Percentiles rank a stretch among this genome's conserved stretches.
phyloP scores from a whole-genome alignment of 1,139 yeast genomes.

The Yamadazyma sp. region DNA sequence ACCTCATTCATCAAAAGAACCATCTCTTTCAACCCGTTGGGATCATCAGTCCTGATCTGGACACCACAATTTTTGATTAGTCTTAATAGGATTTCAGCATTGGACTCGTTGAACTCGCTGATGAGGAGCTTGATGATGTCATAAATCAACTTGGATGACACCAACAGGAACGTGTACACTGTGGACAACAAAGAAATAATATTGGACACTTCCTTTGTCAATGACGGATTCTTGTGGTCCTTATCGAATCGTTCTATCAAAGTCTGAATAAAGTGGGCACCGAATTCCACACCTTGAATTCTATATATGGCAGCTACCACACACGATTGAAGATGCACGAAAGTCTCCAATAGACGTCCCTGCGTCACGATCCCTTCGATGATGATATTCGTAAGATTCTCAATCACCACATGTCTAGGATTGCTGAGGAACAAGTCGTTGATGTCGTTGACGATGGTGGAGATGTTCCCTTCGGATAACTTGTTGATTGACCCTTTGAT shows the following conservation, averaged over 20 bases:
- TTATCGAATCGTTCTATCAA: constrained; percentile 65
- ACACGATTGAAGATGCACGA: constrained; percentile 78
- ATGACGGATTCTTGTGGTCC: constrained; percentile 25
- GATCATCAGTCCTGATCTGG: constrained; percentile 88
- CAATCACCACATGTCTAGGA: constrained; percentile 78
- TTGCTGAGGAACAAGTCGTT: constrained; percentile 60
- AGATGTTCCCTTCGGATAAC: constrained; percentile 80
- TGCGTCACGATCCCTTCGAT: constrained; percentile 69
- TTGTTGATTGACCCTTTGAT: constrained; percentile 83
- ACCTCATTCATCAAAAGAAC: constrained; percentile 54
- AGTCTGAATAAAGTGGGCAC: constrained; percentile 81
- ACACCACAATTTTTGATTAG: constrained; percentile 77
- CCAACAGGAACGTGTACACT: constrained; percentile 72
- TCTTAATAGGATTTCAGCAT: constrained; percentile 75
- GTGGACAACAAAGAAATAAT: constrained; percentile 73
- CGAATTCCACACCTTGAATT: constrained; percentile 83
- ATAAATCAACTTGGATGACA: constrained; percentile 72
- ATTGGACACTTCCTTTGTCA: constrained; percentile 64
- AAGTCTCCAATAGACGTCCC: constrained; percentile 68
- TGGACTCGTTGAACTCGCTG: constrained; percentile 59
- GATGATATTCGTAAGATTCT: constrained; percentile 60
- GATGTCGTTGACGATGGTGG: constrained; percentile 67
- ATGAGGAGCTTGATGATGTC: constrained; percentile 67
- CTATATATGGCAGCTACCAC: constrained; percentile 74
- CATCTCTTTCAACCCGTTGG: constrained; percentile 79